Evolutionary conservation across 202 grass and related monocot species (phyloP), one percentile per base, ranked within the genome.

Genomic region (Dendrocalamus latiflorus): DNA sequence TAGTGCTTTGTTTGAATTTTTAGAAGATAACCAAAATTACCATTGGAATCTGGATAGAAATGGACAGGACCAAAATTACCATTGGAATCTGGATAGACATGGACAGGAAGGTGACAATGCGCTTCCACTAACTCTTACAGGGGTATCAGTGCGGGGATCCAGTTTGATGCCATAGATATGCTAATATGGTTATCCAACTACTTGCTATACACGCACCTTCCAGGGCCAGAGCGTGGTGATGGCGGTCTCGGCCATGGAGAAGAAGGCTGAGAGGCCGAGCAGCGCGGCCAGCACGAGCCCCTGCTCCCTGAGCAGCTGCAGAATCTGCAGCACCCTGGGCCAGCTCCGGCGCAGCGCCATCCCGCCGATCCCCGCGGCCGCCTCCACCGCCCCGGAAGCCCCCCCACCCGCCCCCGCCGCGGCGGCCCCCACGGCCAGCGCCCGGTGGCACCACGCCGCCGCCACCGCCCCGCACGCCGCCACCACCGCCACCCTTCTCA

Each of bases 291-390:
- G n/a, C n/a, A n/a, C n/a, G n/a, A n/a, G n/a, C n/a, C n/a, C n/a
- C n/a, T 95, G 96, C 74, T 98, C 93, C 85, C 73, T 95, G 6
- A 98, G 74, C 45, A 95, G 80, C 83, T 98, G 91, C 42, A 98
- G 80, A 84, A 93, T 34, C 69, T 89, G 87, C 34, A 91, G 63
- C 59, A 95, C 75, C 66, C 81, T 98, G 2, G 93, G 96, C 89
- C 93, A 95, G 1, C 64, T 43, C 44, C 54, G 49, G 16, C 68
- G 67, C 54, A 95, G 16, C 22, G 79, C 84, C 72, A 24, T 34
- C 88, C 83, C 75, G 5, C 77, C 80, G 6, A 91, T 55, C 76
- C 68, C 78, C 39, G 61, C 49, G 6, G 90, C 30, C 0, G 89
- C n/a, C n/a, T n/a, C n/a, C n/a, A n/a, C n/a, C n/a, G n/a, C n/a